Conservation (phyloP, 129 eudicot species). For the Helianthus annuus region DNA sequence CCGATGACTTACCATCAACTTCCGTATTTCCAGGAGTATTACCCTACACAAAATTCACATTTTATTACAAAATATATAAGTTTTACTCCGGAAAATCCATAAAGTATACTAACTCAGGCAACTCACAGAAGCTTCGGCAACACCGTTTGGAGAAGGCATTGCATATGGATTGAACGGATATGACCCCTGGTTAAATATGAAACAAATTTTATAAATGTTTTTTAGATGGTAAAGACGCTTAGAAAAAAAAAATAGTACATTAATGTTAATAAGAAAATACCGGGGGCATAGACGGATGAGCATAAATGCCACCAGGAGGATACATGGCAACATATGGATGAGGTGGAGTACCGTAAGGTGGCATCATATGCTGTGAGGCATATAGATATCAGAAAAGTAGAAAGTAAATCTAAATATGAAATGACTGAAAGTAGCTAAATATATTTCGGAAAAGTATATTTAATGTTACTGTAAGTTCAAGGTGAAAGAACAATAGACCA, state of each 20-base stretch:
- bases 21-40: constrained; percentile 63
- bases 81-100: neutral
- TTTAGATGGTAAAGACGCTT: neutral
- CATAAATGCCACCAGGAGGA: constrained; percentile 95
- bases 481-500: neutral
- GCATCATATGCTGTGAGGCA: constrained; percentile 78
- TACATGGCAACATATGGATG: constrained; percentile 99
- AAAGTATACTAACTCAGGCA: neutral
- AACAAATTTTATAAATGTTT: constrained; percentile 2
- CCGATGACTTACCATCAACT: constrained; percentile 67
- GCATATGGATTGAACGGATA: constrained; percentile 88
- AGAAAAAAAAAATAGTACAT: neutral
- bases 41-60: constrained; percentile 47
- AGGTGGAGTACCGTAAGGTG: constrained; percentile 98
- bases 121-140: constrained; percentile 90
- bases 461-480: neutral
- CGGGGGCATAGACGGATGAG: constrained; percentile 96
- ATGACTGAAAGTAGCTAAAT: constrained; percentile 4
- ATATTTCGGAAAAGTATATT: neutral
- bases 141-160: constrained; percentile 89
- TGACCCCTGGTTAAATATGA: constrained; percentile 64
- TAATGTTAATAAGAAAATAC: constrained; percentile 40
- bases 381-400: constrained; percentile 24
- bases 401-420: constrained; percentile 1
- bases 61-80: neutral